phyloP scores from a whole-genome alignment of 495 filamentous ascomycete species.

The Neurospora sp. region DNA sequence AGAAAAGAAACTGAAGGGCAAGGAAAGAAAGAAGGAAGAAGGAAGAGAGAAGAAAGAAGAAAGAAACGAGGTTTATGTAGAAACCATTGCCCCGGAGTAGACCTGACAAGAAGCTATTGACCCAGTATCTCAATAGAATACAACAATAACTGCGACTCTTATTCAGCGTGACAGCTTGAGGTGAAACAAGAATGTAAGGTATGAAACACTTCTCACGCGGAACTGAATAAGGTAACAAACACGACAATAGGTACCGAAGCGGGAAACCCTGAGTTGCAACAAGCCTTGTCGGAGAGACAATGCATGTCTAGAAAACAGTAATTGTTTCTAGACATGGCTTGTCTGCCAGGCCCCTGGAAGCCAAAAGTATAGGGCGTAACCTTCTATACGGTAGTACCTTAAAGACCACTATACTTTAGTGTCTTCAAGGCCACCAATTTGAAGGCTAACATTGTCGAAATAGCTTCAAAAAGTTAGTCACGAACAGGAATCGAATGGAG shows the following conservation, averaged over 20 bases:
- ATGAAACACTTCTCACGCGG: background rate
- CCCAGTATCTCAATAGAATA: background rate
- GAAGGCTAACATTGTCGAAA: too few species aligned
- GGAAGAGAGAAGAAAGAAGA: background rate
- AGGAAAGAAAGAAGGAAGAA: background rate
- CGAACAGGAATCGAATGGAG: too few species aligned
- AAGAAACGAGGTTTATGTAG: background rate
- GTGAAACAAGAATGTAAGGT: background rate
- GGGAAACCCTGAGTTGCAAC: too few species aligned
- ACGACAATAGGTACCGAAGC: background rate
- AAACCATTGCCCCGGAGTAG: background rate
- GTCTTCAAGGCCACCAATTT: too few species aligned
- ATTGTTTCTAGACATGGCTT: too few species aligned
- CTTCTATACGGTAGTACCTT: too few species aligned
- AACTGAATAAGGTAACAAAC: background rate
- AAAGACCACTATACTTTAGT: too few species aligned
- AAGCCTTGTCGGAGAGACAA: too few species aligned
- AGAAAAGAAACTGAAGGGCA: background rate
- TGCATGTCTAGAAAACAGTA: too few species aligned
- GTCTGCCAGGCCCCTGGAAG: too few species aligned
- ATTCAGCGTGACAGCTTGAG: background rate
- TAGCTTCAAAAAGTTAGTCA: too few species aligned
- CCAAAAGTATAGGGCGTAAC: too few species aligned
- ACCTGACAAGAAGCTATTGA: background rate
- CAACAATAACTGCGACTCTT: background rate